These are phyloP conservation scores for Macroventuria anomochaeta DNA, from an alignment of 2,329 filamentous ascomycete genomes.

Conservation along the genomic window DNA sequence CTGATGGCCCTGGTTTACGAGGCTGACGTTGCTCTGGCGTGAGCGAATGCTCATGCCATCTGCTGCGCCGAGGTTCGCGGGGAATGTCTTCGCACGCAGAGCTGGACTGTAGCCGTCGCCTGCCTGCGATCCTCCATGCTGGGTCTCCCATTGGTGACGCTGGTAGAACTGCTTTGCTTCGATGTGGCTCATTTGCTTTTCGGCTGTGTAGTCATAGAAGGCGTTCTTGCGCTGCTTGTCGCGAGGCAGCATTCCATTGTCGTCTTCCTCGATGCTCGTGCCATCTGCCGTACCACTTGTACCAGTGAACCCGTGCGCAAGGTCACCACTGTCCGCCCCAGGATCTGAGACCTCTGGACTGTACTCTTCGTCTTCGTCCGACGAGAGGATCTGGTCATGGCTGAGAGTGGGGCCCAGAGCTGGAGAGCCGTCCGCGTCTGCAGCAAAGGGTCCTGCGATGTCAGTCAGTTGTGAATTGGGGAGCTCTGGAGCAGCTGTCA, in stretches of 20 bases:
- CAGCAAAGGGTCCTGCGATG: constrained; percentile 34
- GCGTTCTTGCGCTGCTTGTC: constrained; percentile 73
- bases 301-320: constrained; percentile 26
- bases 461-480: constrained; percentile 3
- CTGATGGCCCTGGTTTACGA: constrained; percentile 37
- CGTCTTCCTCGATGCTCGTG: constrained; percentile 33
- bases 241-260: constrained; percentile 52
- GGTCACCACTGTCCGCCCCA: constrained; percentile 24
- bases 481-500: neutral
- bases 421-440: constrained; percentile 46
- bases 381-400: constrained; percentile 44
- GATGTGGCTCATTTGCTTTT: constrained; percentile 91
- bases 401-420: constrained; percentile 39
- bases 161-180: constrained; percentile 98
- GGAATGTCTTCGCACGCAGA: constrained; percentile 54
- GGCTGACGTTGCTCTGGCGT: constrained; percentile 47
- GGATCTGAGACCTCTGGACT: constrained; percentile 40
- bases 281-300: constrained; percentile 31
- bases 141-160: constrained; percentile 73
- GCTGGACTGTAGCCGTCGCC: constrained; percentile 51
- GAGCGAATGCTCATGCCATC: constrained; percentile 51
- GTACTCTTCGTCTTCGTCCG: constrained; percentile 47
- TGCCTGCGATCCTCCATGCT: constrained; percentile 51
- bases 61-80: constrained; percentile 49
- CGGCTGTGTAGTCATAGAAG: constrained; percentile 90